Evolutionary conservation across 129 eudicot genomes (phyloP).

Genomic region (Pittosporum tobira): DNA sequence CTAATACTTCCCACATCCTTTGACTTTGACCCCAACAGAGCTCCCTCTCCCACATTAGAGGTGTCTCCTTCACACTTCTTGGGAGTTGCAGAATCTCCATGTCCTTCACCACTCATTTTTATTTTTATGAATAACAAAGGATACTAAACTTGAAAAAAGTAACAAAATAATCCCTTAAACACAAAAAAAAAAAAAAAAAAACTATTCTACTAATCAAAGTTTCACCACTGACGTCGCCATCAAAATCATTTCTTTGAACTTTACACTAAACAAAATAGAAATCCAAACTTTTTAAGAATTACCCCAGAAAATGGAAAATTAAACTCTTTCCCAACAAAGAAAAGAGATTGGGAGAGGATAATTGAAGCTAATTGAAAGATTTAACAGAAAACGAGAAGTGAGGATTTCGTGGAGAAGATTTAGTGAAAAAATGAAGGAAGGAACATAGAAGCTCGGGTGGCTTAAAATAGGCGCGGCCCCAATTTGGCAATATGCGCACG

Average conservation of each 20-base stretch:
- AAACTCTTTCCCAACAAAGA: background rate
- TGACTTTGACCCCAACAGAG: constrained; percentile 20
- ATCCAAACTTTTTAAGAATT: background rate
- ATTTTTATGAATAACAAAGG: background rate
- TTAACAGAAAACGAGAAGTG: constrained; percentile 1
- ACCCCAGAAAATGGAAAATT: background rate
- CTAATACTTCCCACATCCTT: constrained; percentile 36
- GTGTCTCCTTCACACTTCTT: constrained; percentile 10
- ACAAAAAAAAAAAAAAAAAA: background rate
- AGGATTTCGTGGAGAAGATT: constrained; percentile 19
- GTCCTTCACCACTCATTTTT: constrained; percentile 22
- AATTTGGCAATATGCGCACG: background rate
- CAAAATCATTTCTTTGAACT: background rate
- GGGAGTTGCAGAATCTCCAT: constrained; percentile 2
- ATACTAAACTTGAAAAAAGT: background rate
- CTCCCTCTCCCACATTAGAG: background rate
- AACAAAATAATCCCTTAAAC: background rate
- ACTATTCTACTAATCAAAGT: background rate
- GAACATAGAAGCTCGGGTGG: background rate
- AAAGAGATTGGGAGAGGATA: constrained; percentile 5
- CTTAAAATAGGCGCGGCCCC: background rate
- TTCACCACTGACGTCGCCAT: background rate
- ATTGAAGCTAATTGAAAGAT: constrained; percentile 9
- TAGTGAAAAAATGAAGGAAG: background rate
- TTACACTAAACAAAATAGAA: no score